A percentile compares a stretch with the other conserved stretches of the same genome.
Evolutionary conservation across 2,329 filamentous ascomycete genomes (phyloP).

Genomic region (Pseudogymnoascus sp.): DNA sequence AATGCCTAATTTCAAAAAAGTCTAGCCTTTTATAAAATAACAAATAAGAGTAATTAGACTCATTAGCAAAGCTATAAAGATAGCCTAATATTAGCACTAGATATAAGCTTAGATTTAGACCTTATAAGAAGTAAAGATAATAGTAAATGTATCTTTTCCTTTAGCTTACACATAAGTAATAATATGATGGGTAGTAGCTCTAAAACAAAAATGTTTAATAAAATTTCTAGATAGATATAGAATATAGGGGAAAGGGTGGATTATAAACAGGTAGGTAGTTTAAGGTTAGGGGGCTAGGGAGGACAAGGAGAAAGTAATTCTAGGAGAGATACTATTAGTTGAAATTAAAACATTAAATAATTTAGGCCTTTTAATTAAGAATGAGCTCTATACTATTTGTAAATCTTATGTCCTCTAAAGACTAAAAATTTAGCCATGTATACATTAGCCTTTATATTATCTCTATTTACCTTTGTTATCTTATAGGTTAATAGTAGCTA

Average conservation of each 20-base stretch:
- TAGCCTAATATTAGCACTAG: background rate
- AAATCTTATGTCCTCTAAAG: constrained; percentile 9
- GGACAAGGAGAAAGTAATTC: background rate
- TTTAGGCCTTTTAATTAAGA: background rate
- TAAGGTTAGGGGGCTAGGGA: background rate
- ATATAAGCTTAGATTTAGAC: background rate
- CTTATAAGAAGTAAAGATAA: background rate
- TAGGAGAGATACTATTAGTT: background rate
- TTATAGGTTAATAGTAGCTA: constrained; percentile 1
- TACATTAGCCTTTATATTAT: constrained; percentile 9
- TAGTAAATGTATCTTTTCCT: background rate
- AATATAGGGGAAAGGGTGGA: background rate
- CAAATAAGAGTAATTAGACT: background rate
- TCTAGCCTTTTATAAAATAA: background rate
- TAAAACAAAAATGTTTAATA: background rate
- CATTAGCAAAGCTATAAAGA: background rate
- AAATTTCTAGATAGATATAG: background rate
- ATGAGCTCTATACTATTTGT: background rate
- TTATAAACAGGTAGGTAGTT: background rate
- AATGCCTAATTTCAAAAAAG: background rate
- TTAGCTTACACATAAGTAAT: background rate
- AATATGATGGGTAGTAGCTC: background rate
- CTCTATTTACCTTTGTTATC: background rate
- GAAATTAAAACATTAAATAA: background rate
- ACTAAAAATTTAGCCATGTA: constrained; percentile 11